phyloP scores from a whole-genome alignment of 23 red algal species.

The Gracilaria caudata region DNA sequence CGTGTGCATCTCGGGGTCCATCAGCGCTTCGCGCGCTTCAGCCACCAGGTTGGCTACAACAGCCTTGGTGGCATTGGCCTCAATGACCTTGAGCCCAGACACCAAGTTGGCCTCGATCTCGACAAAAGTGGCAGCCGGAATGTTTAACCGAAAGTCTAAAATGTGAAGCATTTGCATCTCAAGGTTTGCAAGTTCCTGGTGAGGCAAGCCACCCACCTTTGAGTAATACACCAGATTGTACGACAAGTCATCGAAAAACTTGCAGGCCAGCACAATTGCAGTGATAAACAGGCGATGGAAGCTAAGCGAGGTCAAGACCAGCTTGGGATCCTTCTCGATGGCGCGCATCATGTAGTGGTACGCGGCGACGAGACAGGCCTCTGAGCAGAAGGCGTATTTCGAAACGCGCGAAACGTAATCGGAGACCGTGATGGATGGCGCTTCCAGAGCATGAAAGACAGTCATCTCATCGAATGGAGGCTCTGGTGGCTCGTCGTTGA shows the following conservation, averaged over 20 bases:
- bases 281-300: conserved; percentile 93
- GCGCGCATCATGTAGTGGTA: conserved; percentile 73
- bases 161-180: conserved; percentile 83
- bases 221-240: conserved; percentile 93
- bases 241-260: conserved; percentile 91
- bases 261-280: conserved; percentile 80
- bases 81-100: not conserved
- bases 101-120: conserved; percentile 60
- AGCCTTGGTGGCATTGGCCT: not conserved
- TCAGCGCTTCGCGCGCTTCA: not conserved
- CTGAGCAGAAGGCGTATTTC: conserved; percentile 90
- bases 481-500: conserved; percentile 12
- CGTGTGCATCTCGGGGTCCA: not conserved
- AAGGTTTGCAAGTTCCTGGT: conserved; percentile 77
- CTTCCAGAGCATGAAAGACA: conserved; percentile 84
- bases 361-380: conserved; percentile 83
- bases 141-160: conserved; percentile 76
- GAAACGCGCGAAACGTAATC: conserved; percentile 85
- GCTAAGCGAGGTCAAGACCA: conserved; percentile 69
- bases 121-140: conserved; percentile 64
- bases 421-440: conserved; percentile 75
- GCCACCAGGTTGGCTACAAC: conserved; percentile 1
- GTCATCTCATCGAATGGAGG: conserved; percentile 61
- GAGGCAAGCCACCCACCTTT: conserved; percentile 82
- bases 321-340: conserved; percentile 36